A percentile compares a stretch with the other conserved stretches of the same genome.
Evolutionary conservation across 306 rosid species (phyloP).

Genomic region (Medicago ruthenica): DNA sequence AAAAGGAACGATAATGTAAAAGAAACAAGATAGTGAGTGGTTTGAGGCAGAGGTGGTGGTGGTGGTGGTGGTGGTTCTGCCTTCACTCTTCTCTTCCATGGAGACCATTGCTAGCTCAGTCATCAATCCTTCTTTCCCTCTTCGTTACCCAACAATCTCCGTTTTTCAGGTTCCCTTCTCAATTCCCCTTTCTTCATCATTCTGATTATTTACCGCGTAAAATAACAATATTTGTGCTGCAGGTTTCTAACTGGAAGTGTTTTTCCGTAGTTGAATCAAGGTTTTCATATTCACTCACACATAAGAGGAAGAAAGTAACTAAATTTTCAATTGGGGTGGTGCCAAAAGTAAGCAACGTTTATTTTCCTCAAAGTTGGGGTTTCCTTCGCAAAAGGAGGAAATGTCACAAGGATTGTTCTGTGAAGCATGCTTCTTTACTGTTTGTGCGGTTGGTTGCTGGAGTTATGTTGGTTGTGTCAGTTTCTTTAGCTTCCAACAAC

Average conservation of each 20-base stretch:
- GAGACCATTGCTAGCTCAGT: slow-evolving; percentile 60
- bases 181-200: neutral
- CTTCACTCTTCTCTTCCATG: slow-evolving; percentile 55
- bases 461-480: slow-evolving; percentile 75
- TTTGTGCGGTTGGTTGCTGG: slow-evolving; percentile 63
- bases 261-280: slow-evolving; percentile 38
- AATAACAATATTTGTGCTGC: slow-evolving; percentile 12
- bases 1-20: slow-evolving; percentile 41
- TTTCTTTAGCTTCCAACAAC: slow-evolving; percentile 60
- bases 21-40: neutral
- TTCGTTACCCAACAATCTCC: slow-evolving; percentile 41
- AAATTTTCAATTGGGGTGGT: slow-evolving; percentile 47
- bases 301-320: slow-evolving; percentile 25
- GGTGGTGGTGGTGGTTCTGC: slow-evolving; percentile 36
- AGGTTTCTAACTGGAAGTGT: slow-evolving; percentile 55
- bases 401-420: slow-evolving; percentile 45
- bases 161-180: slow-evolving; percentile 48
- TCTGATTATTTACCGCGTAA: neutral
- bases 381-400: slow-evolving; percentile 43
- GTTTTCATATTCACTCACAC: slow-evolving; percentile 30
- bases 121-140: slow-evolving; percentile 44
- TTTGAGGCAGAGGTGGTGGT: slow-evolving; percentile 19
- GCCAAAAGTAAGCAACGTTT: slow-evolving; percentile 36
- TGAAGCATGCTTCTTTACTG: slow-evolving; percentile 48
- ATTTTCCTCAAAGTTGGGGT: slow-evolving; percentile 46